Percentiles rank a stretch among this genome's conserved stretches.
Evolutionary conservation across 768 basidiomycete genomes (phyloP).

Genomic region (Termitomyces sp.): DNA sequence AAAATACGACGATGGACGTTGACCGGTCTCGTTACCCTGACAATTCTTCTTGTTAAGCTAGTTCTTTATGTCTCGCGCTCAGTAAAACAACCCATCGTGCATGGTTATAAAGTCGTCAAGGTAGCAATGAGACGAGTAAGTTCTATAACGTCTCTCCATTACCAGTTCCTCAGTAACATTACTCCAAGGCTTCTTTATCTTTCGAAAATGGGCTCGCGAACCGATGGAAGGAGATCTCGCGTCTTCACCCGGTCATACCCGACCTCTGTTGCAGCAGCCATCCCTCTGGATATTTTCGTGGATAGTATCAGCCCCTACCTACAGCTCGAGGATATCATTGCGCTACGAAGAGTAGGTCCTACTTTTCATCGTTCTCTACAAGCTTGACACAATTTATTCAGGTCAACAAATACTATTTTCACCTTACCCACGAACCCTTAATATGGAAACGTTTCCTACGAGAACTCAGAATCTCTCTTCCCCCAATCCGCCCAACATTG

Average conservation of each 20-base stretch:
- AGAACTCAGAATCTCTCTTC: constrained; percentile 48
- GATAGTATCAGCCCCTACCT: constrained; percentile 38
- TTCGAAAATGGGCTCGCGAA: neutral
- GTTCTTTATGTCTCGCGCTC: neutral
- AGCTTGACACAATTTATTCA: constrained; percentile 15
- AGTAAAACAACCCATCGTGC: neutral
- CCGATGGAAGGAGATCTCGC: neutral
- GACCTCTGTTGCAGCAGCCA: neutral
- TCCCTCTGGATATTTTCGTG: constrained; percentile 22
- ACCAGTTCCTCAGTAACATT: neutral
- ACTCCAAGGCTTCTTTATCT: neutral
- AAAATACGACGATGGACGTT: too few species aligned
- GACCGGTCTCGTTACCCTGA: neutral
- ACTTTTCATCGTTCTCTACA: neutral
- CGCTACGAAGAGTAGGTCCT: constrained; percentile 36
- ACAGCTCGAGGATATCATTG: constrained; percentile 39
- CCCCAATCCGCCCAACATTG: constrained; percentile 56
- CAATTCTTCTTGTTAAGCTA: neutral
- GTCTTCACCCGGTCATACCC: neutral
- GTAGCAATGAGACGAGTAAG: neutral
- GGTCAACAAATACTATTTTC: constrained; percentile 55
- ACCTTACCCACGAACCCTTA: constrained; percentile 59
- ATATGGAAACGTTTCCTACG: constrained; percentile 65
- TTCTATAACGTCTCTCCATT: neutral
- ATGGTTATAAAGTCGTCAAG: neutral